phyloP scores from a whole-genome alignment of 352 stramenopile species.

The Peronosclerospora sorghi region DNA sequence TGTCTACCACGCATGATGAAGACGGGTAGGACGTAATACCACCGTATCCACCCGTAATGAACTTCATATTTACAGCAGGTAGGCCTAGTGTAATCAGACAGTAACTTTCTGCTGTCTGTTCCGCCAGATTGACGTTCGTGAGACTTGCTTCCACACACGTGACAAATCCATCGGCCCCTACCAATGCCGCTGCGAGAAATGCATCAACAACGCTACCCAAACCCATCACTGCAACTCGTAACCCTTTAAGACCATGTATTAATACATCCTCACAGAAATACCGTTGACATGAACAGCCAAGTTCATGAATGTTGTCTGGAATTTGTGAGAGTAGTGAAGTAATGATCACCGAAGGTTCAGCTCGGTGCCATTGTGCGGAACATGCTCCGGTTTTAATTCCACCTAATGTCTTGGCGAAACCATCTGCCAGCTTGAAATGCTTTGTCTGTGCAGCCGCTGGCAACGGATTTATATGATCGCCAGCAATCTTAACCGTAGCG shows the following conservation, averaged over 20 bases:
- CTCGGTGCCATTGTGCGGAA: slow-evolving; percentile 13
- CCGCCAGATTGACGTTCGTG: slow-evolving; percentile 8
- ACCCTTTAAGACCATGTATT: slow-evolving; percentile 17
- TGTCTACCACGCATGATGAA: slow-evolving; percentile 1
- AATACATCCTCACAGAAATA: slow-evolving; percentile 11
- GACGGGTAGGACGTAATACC: background rate
- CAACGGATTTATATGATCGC: slow-evolving; percentile 1
- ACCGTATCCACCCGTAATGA: slow-evolving; percentile 13
- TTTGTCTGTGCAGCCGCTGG: background rate
- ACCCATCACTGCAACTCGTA: slow-evolving; percentile 32
- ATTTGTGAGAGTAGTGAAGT: slow-evolving; percentile 6
- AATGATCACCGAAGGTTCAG: background rate
- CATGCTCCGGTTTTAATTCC: slow-evolving; percentile 2
- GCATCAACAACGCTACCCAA: slow-evolving; percentile 33
- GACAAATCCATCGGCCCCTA: slow-evolving; percentile 30
- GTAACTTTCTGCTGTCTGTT: slow-evolving; percentile 8
- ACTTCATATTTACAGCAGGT: slow-evolving; percentile 23
- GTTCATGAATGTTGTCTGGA: slow-evolving; percentile 15
- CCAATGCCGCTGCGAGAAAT: slow-evolving; percentile 27
- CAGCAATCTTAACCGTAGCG: background rate
- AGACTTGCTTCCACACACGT: slow-evolving; percentile 29
- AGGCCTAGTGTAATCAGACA: slow-evolving; percentile 19
- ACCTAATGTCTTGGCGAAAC: background rate
- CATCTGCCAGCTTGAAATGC: background rate
- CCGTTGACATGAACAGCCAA: slow-evolving; percentile 17